phyloP scores from a whole-genome alignment of 345 rosid genomes.

The Aegle marmelos region DNA sequence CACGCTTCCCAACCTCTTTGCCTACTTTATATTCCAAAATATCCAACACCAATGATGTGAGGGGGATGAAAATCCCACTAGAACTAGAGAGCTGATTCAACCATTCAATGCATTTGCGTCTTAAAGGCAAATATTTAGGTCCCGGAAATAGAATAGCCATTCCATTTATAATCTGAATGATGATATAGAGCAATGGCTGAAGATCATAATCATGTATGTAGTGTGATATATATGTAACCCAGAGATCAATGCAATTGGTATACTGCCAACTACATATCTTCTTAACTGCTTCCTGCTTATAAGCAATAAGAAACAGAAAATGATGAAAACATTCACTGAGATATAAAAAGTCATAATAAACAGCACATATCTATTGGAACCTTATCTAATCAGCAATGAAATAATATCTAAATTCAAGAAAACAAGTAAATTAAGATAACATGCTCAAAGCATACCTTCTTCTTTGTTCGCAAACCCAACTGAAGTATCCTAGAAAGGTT shows the following conservation, averaged over 20 bases:
- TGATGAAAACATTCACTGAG: background rate
- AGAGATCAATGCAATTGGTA: slow-evolving; percentile 74
- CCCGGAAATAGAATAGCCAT: slow-evolving; percentile 73
- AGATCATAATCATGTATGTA: slow-evolving; percentile 57
- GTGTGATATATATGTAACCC: slow-evolving; percentile 69
- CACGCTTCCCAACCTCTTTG: slow-evolving; percentile 53
- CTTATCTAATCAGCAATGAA: slow-evolving; percentile 5
- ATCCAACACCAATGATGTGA: slow-evolving; percentile 65
- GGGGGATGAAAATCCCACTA: slow-evolving; percentile 73
- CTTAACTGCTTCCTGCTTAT: slow-evolving; percentile 75
- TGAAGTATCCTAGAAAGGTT: slow-evolving; percentile 74
- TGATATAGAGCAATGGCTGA: slow-evolving; percentile 57
- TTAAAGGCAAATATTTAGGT: slow-evolving; percentile 83
- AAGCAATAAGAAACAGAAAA: slow-evolving; percentile 25
- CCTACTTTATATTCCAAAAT: slow-evolving; percentile 75
- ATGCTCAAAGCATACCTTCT: slow-evolving; percentile 46
- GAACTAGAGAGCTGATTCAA: slow-evolving; percentile 67
- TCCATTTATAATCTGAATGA: slow-evolving; percentile 81
- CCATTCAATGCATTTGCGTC: slow-evolving; percentile 84
- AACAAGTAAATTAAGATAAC: slow-evolving; percentile 3
- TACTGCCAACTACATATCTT: slow-evolving; percentile 80
- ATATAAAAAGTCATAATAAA: background rate
- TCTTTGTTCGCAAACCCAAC: slow-evolving; percentile 62
- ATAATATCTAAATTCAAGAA: slow-evolving; percentile 5
- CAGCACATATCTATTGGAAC: background rate